These are phyloP conservation scores for Mortierella claussenii DNA, from an alignment of 192 early-diverging fungal genomes.

Conservation along the genomic window DNA sequence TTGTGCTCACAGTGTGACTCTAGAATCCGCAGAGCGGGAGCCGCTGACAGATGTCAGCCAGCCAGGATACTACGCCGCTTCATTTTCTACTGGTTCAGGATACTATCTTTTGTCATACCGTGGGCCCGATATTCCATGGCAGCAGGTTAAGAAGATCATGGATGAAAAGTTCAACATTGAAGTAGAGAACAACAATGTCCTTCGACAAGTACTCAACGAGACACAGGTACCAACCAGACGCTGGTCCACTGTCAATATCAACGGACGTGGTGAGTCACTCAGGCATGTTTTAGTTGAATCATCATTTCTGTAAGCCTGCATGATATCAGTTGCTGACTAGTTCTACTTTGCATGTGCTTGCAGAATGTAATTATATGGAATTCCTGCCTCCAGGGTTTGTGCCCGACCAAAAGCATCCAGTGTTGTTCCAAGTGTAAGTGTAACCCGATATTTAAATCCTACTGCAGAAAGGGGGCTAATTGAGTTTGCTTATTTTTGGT, in stretches of 20 bases:
- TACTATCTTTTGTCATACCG: slow-evolving; percentile 84
- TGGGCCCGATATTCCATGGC: slow-evolving; percentile 88
- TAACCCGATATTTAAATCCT: not conserved
- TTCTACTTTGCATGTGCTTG: no score
- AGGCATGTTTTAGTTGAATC: no score
- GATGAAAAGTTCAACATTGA: slow-evolving; percentile 64
- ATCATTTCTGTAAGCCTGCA: no score
- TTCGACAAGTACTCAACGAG: slow-evolving; percentile 56
- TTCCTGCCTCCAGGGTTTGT: slow-evolving; percentile 86
- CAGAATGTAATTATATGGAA: slow-evolving; percentile 82
- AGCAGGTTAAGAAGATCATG: slow-evolving; percentile 67
- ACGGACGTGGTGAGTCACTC: slow-evolving; percentile 18
- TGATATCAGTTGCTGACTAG: no score
- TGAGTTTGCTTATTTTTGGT: not conserved
- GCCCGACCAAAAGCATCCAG: slow-evolving; percentile 78
- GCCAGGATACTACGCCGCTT: slow-evolving; percentile 72
- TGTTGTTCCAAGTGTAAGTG: slow-evolving; percentile 78
- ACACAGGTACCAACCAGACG: slow-evolving; percentile 71
- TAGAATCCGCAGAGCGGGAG: slow-evolving; percentile 28
- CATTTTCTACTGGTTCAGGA: slow-evolving; percentile 76
- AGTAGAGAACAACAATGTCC: slow-evolving; percentile 65
- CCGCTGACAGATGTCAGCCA: slow-evolving; percentile 54
- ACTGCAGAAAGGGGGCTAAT: not conserved
- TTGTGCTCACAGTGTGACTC: slow-evolving; percentile 36
- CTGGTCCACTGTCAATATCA: slow-evolving; percentile 57